Evolutionary conservation across 2,329 filamentous ascomycete species (phyloP).

Genomic region (Ophiognomonia clavigignenti-juglandacearum): DNA sequence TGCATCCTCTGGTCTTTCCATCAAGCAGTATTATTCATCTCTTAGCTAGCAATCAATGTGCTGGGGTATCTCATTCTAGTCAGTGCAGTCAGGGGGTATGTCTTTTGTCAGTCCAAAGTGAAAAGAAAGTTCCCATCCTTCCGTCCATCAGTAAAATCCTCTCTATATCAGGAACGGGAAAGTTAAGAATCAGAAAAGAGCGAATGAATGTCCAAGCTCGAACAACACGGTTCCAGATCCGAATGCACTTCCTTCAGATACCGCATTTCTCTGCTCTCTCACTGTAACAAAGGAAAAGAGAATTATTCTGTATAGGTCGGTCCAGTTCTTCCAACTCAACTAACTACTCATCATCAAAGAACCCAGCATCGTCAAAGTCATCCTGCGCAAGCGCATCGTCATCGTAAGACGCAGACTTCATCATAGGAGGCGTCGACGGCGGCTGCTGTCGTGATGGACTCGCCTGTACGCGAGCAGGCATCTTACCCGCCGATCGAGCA

Average conservation of each 20-base stretch:
- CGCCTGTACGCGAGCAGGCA: conserved; percentile 26
- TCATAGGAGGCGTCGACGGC: conserved; percentile 58
- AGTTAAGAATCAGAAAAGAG: conserved; percentile 1
- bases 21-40: not conserved
- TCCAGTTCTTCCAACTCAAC: not conserved
- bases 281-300: conserved; percentile 5
- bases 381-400: conserved; percentile 51
- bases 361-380: conserved; percentile 55
- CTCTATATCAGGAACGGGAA: not conserved
- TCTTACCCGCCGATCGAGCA: conserved; percentile 35
- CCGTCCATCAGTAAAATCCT: not conserved
- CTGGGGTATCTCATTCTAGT: not conserved
- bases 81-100: not conserved
- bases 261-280: not conserved
- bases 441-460: conserved; percentile 32
- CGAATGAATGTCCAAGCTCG: not conserved
- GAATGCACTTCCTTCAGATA: not conserved
- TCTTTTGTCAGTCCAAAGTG: not conserved
- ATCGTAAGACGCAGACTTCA: conserved; percentile 54
- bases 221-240: not conserved
- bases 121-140: too few species aligned
- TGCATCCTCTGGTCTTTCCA: not conserved
- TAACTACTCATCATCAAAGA: conserved; percentile 29
- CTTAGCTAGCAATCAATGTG: conserved; percentile 1
- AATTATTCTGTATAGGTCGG: not conserved